Evolutionary conservation across 2,329 filamentous ascomycete species (phyloP).

Genomic region (Cercospora brassicicola): DNA sequence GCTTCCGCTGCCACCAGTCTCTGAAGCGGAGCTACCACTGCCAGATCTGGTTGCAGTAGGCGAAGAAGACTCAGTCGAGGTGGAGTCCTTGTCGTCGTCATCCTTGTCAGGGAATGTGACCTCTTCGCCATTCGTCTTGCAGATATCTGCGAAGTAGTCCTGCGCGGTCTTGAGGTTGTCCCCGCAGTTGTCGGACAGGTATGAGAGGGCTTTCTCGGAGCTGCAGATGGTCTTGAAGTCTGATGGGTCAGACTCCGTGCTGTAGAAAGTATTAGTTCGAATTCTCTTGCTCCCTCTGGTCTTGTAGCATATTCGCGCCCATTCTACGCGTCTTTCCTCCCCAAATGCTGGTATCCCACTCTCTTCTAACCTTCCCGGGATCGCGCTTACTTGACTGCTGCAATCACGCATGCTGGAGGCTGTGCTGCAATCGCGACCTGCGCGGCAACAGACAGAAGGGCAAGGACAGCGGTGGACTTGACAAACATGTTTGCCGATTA

Average conservation of each 20-base stretch:
- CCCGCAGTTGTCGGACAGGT: conserved; percentile 36
- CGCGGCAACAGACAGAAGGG: conserved; percentile 49
- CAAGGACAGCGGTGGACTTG: conserved; percentile 47
- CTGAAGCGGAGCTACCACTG: conserved; percentile 14
- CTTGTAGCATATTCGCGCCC: not conserved
- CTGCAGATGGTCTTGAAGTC: conserved; percentile 39
- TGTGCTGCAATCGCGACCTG: conserved; percentile 43
- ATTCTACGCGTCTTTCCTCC: not conserved
- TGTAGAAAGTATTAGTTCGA: conserved; percentile 18
- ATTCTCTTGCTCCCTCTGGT: not conserved
- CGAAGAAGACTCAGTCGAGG: conserved; percentile 16
- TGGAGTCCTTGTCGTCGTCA: not conserved
- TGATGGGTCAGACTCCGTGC: conserved; percentile 37
- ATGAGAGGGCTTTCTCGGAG: conserved; percentile 32
- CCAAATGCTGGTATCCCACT: conserved; percentile 4
- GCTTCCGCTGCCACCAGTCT: conserved; percentile 11
- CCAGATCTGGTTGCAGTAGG: conserved; percentile 18
- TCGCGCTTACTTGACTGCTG: conserved; percentile 50
- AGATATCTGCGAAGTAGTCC: conserved; percentile 36
- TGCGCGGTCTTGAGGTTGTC: conserved; percentile 33
- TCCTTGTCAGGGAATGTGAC: conserved; percentile 18
- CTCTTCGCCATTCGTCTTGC: conserved; percentile 36
- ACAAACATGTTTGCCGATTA: conserved; percentile 44
- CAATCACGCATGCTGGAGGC: conserved; percentile 54
- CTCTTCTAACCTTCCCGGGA: not conserved